phyloP scores from a whole-genome alignment of 768 basidiomycete species.

The Lactarius indigo region DNA sequence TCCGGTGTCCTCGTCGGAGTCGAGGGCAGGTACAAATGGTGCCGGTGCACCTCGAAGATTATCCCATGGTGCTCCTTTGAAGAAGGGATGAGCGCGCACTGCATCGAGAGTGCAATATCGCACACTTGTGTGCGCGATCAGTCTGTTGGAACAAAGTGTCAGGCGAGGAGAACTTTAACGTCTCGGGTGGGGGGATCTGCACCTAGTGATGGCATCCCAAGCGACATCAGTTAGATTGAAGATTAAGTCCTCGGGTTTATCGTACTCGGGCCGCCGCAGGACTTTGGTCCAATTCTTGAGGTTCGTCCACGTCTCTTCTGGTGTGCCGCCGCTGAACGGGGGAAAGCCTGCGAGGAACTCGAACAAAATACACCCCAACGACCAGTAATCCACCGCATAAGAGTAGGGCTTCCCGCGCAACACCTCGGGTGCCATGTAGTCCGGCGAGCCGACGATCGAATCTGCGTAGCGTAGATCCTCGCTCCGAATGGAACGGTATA shows the following conservation, averaged over 20 bases:
- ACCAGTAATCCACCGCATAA: constrained; percentile 98
- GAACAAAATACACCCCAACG: constrained; percentile 95
- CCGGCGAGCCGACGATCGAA: constrained; percentile 95
- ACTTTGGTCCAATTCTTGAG: constrained; percentile 97
- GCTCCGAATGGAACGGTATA: constrained; percentile 89
- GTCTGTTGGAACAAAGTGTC: constrained; percentile 38
- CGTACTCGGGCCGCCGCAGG: constrained; percentile 89
- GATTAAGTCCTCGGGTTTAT: constrained; percentile 91
- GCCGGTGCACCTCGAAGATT: constrained; percentile 70
- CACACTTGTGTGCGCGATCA: constrained; percentile 83
- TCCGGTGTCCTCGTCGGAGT: constrained; percentile 91
- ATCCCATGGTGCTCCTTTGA: constrained; percentile 71
- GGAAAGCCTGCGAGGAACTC: constrained; percentile 97
- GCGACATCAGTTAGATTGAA: constrained; percentile 93
- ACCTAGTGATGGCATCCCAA: constrained; percentile 93
- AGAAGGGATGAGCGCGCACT: constrained; percentile 80
- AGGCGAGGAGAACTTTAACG: neutral
- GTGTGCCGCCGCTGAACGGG: constrained; percentile 92
- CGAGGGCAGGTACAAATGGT: constrained; percentile 92
- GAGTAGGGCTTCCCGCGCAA: constrained; percentile 92
- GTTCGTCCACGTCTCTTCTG: constrained; percentile 99
- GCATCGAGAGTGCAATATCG: constrained; percentile 74
- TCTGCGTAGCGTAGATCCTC: constrained; percentile 93
- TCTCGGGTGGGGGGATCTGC: constrained; percentile 23
- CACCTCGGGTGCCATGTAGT: constrained; percentile 98